A percentile compares a stretch with the other conserved stretches of the same genome.
These are phyloP conservation scores for Ophiosphaerella herpotricha DNA, from an alignment of 2,329 filamentous ascomycete species.

Conservation along the genomic window DNA sequence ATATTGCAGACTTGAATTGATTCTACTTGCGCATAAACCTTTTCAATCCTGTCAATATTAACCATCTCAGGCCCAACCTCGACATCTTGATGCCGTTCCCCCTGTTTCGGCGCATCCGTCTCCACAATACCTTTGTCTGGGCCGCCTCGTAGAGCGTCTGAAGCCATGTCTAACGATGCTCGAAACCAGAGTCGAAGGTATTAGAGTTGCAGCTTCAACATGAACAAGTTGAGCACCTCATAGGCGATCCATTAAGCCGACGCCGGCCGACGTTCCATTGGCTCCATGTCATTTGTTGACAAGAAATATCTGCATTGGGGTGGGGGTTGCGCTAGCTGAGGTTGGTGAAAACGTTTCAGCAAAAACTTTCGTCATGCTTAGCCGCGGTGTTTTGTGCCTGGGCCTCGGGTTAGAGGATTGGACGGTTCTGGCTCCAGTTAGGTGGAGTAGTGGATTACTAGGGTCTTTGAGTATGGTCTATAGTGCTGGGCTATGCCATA, in stretches of 20 bases:
- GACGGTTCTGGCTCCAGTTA: not conserved
- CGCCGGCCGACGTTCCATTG: constrained; percentile 13
- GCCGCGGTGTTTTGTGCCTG: not conserved
- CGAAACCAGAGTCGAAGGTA: not conserved
- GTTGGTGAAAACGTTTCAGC: constrained; percentile 10
- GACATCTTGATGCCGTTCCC: constrained; percentile 36
- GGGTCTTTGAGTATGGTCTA: too few species aligned
- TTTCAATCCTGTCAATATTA: constrained; percentile 44
- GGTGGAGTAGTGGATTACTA: not conserved
- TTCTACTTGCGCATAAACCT: constrained; percentile 43
- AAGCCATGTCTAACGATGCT: constrained; percentile 24
- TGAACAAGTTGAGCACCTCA: not conserved
- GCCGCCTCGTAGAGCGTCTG: constrained; percentile 15
- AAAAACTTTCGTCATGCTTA: not conserved
- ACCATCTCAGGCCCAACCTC: constrained; percentile 37
- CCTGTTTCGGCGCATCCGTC: constrained; percentile 23
- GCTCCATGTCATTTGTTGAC: constrained; percentile 15
- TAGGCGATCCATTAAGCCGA: constrained; percentile 20
- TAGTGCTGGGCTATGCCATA: too few species aligned
- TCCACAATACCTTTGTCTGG: constrained; percentile 26
- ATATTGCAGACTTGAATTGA: not conserved
- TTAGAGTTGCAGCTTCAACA: not conserved
- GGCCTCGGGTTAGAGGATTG: not conserved
- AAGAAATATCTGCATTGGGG: constrained; percentile 18
- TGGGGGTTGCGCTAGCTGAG: constrained; percentile 28